A percentile compares a stretch with the other conserved stretches of the same genome.
Conservation (phyloP, 2,329 filamentous ascomycete genomes). For the Zopfia rhizophila region DNA sequence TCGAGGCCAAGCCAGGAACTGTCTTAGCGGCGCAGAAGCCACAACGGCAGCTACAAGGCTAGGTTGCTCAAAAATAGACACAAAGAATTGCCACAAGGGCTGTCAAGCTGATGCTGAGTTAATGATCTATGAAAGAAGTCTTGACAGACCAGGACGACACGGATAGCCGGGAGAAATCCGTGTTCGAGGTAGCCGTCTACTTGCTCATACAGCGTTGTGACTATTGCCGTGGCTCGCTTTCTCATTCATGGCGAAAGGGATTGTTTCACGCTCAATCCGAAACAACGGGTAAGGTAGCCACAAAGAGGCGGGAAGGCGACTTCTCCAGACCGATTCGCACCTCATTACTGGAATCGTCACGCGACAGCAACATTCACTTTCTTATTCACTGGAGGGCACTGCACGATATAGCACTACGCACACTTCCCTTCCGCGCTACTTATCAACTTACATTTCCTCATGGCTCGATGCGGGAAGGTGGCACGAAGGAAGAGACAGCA, state of each 20-base stretch:
- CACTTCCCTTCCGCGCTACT: neutral
- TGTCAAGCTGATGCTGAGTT: constrained; percentile 14
- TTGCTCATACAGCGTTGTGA: constrained; percentile 16
- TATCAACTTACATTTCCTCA: neutral
- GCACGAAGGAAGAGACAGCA: too few relatives aligned
- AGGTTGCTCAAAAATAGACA: neutral
- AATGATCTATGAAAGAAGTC: neutral
- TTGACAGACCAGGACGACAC: neutral
- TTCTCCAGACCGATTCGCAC: neutral
- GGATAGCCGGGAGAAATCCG: neutral
- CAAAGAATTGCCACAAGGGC: constrained; percentile 13
- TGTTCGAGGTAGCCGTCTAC: neutral
- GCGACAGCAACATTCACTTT: constrained; percentile 3
- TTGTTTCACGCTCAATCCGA: constrained; percentile 27
- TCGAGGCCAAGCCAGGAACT: constrained; percentile 11
- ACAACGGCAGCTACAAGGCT: constrained; percentile 19
- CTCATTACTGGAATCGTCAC: neutral
- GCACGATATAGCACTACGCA: constrained; percentile 7
- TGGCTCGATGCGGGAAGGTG: too few relatives aligned
- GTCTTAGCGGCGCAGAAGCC: constrained; percentile 5
- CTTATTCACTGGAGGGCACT: neutral
- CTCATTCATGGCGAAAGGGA: too few relatives aligned
- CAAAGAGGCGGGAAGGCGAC: neutral
- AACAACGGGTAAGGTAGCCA: constrained; percentile 26
- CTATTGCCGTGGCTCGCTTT: constrained; percentile 19